Conservation (phyloP, 495 filamentous ascomycete genomes). For the Penicillium samsonianum region DNA sequence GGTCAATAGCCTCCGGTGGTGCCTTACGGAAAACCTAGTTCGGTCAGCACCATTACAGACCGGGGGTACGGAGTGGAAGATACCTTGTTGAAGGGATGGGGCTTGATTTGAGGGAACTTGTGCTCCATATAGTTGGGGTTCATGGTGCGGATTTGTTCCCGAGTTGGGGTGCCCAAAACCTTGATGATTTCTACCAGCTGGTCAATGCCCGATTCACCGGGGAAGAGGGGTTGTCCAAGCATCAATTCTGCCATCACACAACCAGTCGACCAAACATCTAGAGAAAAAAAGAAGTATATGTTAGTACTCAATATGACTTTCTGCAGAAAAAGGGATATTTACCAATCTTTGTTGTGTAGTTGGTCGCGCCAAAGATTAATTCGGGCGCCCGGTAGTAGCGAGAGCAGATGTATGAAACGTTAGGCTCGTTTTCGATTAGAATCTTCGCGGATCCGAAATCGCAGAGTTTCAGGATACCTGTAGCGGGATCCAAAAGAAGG, state of each 20-base stretch:
- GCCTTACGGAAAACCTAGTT: conserved; percentile 90
- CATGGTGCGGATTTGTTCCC: conserved; percentile 99
- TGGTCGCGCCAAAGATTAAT: conserved; percentile 97
- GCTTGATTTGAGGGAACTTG: conserved; percentile 99
- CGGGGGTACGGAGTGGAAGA: conserved; percentile 9
- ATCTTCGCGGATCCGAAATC: conserved; percentile 99
- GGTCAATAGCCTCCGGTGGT: conserved; percentile 85
- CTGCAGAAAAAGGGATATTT: conserved; percentile 35
- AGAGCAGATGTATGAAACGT: conserved; percentile 99
- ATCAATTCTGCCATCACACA: conserved; percentile 99
- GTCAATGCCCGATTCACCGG: conserved; percentile 98
- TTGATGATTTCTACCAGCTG: conserved; percentile 99
- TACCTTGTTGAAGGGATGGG: conserved; percentile 96
- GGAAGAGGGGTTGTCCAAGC: conserved; percentile 97
- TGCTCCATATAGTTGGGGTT: conserved; percentile 99
- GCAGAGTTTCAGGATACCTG: conserved; percentile 93
- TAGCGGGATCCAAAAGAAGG: conserved; percentile 84
- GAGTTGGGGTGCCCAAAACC: conserved; percentile 94
- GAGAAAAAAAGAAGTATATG: conserved; percentile 24
- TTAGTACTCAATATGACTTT: conserved; percentile 10
- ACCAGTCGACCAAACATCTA: conserved; percentile 99
- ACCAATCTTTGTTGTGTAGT: conserved; percentile 99
- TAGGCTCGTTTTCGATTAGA: conserved; percentile 96
- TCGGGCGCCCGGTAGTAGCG: conserved; percentile 98
- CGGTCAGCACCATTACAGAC: conserved; percentile 22